Evolutionary conservation across 2,329 filamentous ascomycete genomes (phyloP).

Genomic region (Akanthomyces dipterigenus): DNA sequence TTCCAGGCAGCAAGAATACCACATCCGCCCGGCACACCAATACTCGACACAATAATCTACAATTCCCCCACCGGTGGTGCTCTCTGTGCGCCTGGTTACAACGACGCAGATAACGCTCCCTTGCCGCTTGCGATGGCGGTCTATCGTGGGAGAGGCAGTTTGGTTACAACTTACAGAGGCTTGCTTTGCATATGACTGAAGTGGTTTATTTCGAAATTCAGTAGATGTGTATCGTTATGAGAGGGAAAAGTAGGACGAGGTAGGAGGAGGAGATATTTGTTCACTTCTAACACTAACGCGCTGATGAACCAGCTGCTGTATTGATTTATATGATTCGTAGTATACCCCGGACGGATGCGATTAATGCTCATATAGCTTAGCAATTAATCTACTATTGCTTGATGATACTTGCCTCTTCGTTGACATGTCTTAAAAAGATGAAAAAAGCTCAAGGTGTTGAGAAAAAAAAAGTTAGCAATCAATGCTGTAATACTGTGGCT

Average conservation of each 20-base stretch:
- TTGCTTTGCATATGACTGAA: constrained; percentile 12
- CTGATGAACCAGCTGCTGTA: constrained; percentile 12
- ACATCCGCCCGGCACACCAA: neutral
- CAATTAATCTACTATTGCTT: constrained; percentile 6
- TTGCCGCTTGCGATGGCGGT: neutral
- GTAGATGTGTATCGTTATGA: constrained; percentile 5
- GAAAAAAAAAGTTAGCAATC: neutral
- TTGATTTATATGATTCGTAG: constrained; percentile 13
- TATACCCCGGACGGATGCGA: constrained; percentile 11
- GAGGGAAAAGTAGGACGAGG: neutral
- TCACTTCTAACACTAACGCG: constrained; percentile 11
- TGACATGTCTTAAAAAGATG: neutral
- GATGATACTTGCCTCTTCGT: neutral
- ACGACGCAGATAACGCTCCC: neutral
- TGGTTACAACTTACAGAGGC: constrained; percentile 5
- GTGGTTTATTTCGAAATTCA: constrained; percentile 5
- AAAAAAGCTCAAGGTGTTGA: neutral
- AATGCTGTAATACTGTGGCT: neutral
- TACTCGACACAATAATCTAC: neutral
- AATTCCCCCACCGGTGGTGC: neutral
- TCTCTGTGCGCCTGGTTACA: neutral
- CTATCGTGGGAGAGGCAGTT: neutral
- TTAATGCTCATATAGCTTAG: constrained; percentile 11
- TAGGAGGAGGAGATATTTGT: constrained; percentile 6
- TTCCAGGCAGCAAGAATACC: neutral